Evolutionary conservation across 2,329 filamentous ascomycete species (phyloP).

Genomic region (Aspergillus persii): DNA sequence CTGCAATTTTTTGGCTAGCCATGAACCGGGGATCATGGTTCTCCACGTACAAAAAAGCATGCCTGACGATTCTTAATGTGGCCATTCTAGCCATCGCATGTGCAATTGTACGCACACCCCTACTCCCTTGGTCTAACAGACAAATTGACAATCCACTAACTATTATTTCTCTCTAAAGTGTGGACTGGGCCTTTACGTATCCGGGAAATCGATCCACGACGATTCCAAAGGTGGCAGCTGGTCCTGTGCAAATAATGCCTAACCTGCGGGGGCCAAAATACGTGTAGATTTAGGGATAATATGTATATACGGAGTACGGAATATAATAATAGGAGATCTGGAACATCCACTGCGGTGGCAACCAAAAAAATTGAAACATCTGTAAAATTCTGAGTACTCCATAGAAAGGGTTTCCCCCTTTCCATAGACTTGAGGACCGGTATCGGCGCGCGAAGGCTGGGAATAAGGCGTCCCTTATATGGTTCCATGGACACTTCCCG

Average conservation of each 20-base stretch:
- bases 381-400: neutral
- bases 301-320: neutral
- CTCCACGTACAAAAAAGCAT: neutral
- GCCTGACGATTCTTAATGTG: neutral
- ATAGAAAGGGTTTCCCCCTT: neutral
- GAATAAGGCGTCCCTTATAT: neutral
- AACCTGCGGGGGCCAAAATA: neutral
- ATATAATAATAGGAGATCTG: neutral
- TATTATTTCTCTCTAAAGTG: neutral
- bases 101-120: neutral
- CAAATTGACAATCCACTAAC: too few relatives aligned
- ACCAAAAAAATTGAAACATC: neutral
- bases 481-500: neutral
- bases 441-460: neutral
- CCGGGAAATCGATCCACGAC: neutral
- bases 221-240: neutral
- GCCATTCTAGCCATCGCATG: neutral
- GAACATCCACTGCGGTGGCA: neutral
- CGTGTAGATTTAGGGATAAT: neutral
- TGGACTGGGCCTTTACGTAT: neutral
- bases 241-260: neutral
- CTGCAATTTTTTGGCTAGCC: neutral
- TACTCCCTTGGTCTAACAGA: neutral
- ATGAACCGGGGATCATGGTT: neutral
- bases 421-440: neutral